phyloP scores from a whole-genome alignment of 2,329 filamentous ascomycete genomes.

The Hypoxylon sp. region DNA sequence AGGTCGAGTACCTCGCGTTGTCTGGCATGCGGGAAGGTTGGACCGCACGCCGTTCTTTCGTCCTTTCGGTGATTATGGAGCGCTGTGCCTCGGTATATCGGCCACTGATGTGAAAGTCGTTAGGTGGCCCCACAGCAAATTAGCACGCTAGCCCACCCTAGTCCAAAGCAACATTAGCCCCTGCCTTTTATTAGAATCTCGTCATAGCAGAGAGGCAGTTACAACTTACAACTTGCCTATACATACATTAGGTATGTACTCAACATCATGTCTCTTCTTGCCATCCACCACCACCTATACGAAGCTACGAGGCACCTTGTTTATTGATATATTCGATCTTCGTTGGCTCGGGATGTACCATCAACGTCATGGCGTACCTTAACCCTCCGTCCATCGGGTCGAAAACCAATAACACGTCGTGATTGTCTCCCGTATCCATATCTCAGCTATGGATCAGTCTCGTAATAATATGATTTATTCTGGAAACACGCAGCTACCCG shows the following conservation, averaged over 20 bases:
- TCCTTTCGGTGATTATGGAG: constrained; percentile 29
- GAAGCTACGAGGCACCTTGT: background rate
- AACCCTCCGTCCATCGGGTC: background rate
- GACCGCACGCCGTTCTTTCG: constrained; percentile 18
- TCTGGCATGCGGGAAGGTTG: constrained; percentile 38
- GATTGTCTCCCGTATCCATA: background rate
- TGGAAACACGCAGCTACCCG: background rate
- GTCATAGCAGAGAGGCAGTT: background rate
- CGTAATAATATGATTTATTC: background rate
- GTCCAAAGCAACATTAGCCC: constrained; percentile 1
- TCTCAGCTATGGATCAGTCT: background rate
- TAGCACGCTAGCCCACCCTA: background rate
- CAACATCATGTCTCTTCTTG: background rate
- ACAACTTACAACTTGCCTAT: background rate
- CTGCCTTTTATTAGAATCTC: background rate
- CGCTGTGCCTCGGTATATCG: constrained; percentile 41
- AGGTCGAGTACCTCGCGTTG: constrained; percentile 31
- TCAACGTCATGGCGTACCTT: background rate
- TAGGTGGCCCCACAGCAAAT: constrained; percentile 22
- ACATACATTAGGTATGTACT: too few relatives aligned
- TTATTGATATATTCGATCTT: background rate
- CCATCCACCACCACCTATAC: background rate
- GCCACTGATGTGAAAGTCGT: constrained; percentile 32
- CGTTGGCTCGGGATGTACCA: background rate
- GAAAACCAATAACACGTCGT: background rate